These are phyloP conservation scores for Neonectria sp. DNA, from an alignment of 2,329 filamentous ascomycete genomes.

Conservation along the genomic window DNA sequence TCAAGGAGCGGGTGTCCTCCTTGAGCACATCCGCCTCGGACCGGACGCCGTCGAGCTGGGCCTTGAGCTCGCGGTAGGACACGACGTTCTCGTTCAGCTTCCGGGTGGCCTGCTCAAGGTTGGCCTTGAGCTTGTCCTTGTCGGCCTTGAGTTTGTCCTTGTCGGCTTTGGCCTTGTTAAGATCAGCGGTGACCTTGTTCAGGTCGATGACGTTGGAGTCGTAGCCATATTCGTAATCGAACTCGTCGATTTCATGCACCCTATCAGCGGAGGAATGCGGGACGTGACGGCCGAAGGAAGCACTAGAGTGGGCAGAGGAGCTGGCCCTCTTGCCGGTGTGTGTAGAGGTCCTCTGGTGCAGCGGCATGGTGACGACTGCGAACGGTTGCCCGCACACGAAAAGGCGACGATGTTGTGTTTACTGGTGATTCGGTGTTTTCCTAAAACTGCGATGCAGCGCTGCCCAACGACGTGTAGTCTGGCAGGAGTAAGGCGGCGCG, in stretches of 20 bases:
- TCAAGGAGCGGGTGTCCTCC: constrained; percentile 29
- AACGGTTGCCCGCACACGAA: constrained; percentile 38
- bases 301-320: constrained; percentile 41
- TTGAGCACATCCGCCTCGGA: constrained; percentile 46
- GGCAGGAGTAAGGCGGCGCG: constrained; percentile 44
- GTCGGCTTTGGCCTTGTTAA: constrained; percentile 48
- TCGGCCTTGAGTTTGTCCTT: constrained; percentile 49
- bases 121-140: constrained; percentile 48
- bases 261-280: constrained; percentile 35
- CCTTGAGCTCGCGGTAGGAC: constrained; percentile 45
- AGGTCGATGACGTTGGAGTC: constrained; percentile 46
- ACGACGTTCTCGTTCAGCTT: constrained; percentile 39
- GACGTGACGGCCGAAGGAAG: constrained; percentile 35
- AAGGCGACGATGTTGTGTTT: constrained; percentile 37
- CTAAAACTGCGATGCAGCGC: constrained; percentile 48
- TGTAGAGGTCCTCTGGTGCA: constrained; percentile 47
- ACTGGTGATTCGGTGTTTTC: constrained; percentile 39
- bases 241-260: constrained; percentile 37
- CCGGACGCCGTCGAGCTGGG: constrained; percentile 45
- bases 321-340: constrained; percentile 46
- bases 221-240: constrained; percentile 45
- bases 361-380: constrained; percentile 47
- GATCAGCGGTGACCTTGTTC: constrained; percentile 48
- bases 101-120: constrained; percentile 34
- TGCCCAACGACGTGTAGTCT: constrained; percentile 50